phyloP scores from a whole-genome alignment of 2,329 filamentous ascomycete species.

The Didymellaceae sp. region DNA sequence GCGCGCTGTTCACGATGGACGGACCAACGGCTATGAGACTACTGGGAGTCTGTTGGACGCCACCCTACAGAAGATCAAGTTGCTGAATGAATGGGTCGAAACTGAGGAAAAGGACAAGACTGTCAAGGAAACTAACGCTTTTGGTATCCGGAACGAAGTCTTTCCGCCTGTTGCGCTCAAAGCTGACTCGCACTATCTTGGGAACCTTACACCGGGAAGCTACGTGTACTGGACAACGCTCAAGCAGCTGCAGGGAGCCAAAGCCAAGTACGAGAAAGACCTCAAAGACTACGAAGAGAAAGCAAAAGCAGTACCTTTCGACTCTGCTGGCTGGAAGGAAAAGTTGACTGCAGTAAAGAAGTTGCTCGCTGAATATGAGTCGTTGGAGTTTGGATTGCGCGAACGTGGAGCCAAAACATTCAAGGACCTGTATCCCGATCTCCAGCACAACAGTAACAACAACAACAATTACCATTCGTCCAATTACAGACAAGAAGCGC shows the following conservation, averaged over 20 bases:
- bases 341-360: slow-evolving; percentile 64
- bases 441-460: neutral
- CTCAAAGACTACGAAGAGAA: slow-evolving; percentile 40
- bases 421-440: slow-evolving; percentile 64
- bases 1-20: slow-evolving; percentile 32
- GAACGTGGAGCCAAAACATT: slow-evolving; percentile 71
- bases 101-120: slow-evolving; percentile 3
- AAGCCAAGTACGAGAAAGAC: slow-evolving; percentile 45
- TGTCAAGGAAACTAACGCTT: neutral
- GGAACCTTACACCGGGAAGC: slow-evolving; percentile 57
- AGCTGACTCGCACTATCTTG: slow-evolving; percentile 60
- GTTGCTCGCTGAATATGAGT: slow-evolving; percentile 60
- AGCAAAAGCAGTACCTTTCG: slow-evolving; percentile 20
- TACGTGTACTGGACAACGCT: slow-evolving; percentile 66
- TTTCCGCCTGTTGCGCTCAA: slow-evolving; percentile 33
- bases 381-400: slow-evolving; percentile 62
- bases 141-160: neutral
- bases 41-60: slow-evolving; percentile 65
- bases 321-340: slow-evolving; percentile 48
- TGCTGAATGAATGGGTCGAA: slow-evolving; percentile 15
- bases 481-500: slow-evolving; percentile 9
- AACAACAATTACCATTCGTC: neutral
- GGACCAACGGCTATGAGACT: slow-evolving; percentile 43
- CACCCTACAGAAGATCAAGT: slow-evolving; percentile 60
- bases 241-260: slow-evolving; percentile 50